Conservation (phyloP, 495 filamentous ascomycete genomes). For the Daldinia bambusicola region DNA sequence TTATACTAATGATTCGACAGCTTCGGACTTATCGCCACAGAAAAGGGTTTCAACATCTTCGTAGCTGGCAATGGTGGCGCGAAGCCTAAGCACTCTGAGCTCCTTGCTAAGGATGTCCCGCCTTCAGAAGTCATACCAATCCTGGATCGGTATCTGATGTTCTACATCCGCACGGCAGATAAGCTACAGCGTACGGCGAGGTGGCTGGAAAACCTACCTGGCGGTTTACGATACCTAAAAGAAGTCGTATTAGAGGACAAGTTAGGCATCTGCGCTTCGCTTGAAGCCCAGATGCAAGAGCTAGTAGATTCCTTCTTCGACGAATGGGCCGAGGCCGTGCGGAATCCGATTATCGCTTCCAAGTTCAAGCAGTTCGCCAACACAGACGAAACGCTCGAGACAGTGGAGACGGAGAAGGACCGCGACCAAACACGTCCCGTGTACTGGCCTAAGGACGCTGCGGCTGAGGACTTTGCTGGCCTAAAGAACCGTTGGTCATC, state of each 20-base stretch:
- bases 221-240: constrained; percentile 84
- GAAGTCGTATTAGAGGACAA: constrained; percentile 89
- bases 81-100: constrained; percentile 83
- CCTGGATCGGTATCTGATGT: constrained; percentile 91
- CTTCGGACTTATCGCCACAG: constrained; percentile 93
- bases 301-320: constrained; percentile 92
- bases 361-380: constrained; percentile 91
- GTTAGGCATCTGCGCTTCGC: constrained; percentile 84
- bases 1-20: constrained; percentile 51
- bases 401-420: constrained; percentile 77
- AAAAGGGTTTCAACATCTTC: constrained; percentile 96
- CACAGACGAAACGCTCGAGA: constrained; percentile 75
- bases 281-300: constrained; percentile 90
- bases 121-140: constrained; percentile 86
- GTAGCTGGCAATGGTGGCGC: constrained; percentile 94
- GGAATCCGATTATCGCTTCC: constrained; percentile 71
- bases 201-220: constrained; percentile 89
- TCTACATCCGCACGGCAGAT: constrained; percentile 97
- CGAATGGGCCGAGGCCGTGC: constrained; percentile 92
- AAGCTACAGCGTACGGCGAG: constrained; percentile 93
- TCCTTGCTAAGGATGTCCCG: constrained; percentile 92
- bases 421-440: constrained; percentile 80
- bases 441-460: constrained; percentile 81
- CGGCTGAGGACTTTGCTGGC: constrained; percentile 76
- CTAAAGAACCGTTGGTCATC: constrained; percentile 73